Evolutionary conservation across 1,284 basidiomycete genomes (phyloP), one percentile per base, ranked within the genome.

Genomic region (Malassezia yamatoensis): DNA sequence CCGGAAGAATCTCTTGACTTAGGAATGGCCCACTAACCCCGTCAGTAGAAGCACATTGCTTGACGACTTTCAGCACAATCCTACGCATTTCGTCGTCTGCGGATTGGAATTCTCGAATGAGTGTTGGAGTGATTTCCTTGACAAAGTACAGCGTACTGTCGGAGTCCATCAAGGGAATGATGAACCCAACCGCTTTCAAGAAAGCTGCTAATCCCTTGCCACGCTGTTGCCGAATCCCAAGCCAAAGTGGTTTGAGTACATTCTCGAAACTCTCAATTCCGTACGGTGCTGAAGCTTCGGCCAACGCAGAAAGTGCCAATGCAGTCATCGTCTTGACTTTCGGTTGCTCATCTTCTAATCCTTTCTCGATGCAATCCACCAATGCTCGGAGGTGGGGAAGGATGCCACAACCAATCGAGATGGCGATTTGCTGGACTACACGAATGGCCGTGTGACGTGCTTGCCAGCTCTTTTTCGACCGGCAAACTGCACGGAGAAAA

Each of bases 81-180:
- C 96, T 94, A 80, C 96, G 94, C 94, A 99, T 98, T 80, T 98
- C 94, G 77, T 98, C 94, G 75, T 98, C 94, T 9, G 93, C 94
- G 6, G 90, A 96, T 76, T 94, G 91, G 80, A 98, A 99, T 78
- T 98, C 94, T 74, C 94, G 88, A 61, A 98, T 98, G 58, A 98
- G 52, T 15, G 68, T 73, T 1, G 72, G 70, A 15, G 72, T 73
- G 35, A 73, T 65, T 39, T 74, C 70, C 55, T 73, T 73, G 57
- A 72, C 70, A 58, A 71, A 74, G 61, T 71, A 72, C 21, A 72
- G 64, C 16, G 72, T 71, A 33, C 55, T 61, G 79, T 99, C 91
- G 47, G 93, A 89, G 75, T 98, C 94, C 94, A 98, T 98, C 56
- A 98, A 85, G 0, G 94, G 94, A 58, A 98, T 96, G 74, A 99